Percentiles rank a stretch among this genome's conserved stretches.
Conservation (phyloP, 805 yeast species). For the Yueomyces sinensis region DNA sequence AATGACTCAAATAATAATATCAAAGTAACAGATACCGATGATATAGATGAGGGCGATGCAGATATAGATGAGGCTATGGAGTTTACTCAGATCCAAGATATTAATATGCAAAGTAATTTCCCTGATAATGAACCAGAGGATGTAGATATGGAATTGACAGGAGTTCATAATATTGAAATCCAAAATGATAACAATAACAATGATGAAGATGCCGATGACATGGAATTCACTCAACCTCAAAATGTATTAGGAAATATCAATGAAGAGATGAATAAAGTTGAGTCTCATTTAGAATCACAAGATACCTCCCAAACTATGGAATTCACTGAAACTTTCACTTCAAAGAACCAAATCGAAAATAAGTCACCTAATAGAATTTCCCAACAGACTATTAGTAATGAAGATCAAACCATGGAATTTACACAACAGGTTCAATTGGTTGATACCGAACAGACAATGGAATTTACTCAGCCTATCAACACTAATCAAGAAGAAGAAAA, state of each 20-base stretch:
- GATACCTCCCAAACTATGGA: not conserved
- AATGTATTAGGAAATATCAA: not conserved
- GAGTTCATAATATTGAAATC: not conserved
- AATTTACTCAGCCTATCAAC: no score
- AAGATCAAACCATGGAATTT: not conserved
- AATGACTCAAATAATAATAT: slow-evolving; percentile 8
- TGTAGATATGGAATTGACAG: slow-evolving; percentile 7
- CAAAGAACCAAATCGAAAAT: not conserved
- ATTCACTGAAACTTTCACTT: not conserved
- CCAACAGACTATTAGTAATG: not conserved
- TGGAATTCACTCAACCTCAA: slow-evolving; percentile 6
- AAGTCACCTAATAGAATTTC: slow-evolving; percentile 1
- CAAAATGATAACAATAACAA: not conserved
- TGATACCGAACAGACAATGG: no score
- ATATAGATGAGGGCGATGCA: no score
- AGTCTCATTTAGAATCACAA: not conserved
- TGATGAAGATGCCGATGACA: not conserved
- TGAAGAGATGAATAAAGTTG: not conserved
- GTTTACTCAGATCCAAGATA: no score
- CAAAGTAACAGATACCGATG: no score
- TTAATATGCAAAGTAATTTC: not conserved
- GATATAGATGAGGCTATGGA: no score
- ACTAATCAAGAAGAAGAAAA: no score
- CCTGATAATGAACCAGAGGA: slow-evolving; percentile 1
- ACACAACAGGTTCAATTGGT: slow-evolving; percentile 1